Base-by-base conservation (phyloP, 2,329 filamentous ascomycete genomes). In the Sporothrix curviconia region DNA sequence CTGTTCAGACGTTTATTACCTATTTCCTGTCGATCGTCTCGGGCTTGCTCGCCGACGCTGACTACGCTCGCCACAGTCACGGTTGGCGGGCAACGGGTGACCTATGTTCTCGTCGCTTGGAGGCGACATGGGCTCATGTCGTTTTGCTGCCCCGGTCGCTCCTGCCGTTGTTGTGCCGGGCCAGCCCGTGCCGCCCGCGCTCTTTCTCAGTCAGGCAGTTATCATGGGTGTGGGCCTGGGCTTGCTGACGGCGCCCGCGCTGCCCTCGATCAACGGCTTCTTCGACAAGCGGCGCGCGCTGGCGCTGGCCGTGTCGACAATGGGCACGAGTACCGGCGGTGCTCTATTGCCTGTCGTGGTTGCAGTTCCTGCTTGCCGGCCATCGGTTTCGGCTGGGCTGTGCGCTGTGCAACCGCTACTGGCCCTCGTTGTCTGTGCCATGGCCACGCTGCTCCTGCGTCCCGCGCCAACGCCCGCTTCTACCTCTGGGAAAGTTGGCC, bases 361-460 rank as follows among this genome's bases (percentile, higher is more conserved):
- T 81, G 5, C 74, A 78, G 65, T 78, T 83, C 55, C 70, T 87
- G 7, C 74, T n/a, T 86, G 3, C 83, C 83, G 0, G 72, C 70
- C 28, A 69, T 87, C 15, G 85, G 85, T 0, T 88, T 87, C 64
- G 74, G 76, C 1, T 87, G 84, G 83, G 83, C 85, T 0, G 77
- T 86, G 28, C 74, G 85, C 1, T 77, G 79, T 3, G 72, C 83
- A 25, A 83, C 78, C n/a, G 0, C 82, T 89, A 59, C 75, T 87
- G 46, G 80, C 81, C 30, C 63, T 87, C 7, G 74, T 71, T 8
- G 74, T 71, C 11, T 65, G 75, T 6, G 63, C 74, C 12, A 63
- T 72, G 3, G 64, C 76, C 47, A 62, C 75, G 5, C 68, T 77
- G 56, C 61, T 74, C 17, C 67, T 82, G 56, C 76, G 72, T 53